A percentile compares a stretch with the other conserved stretches of the same genome.
Evolutionary conservation across 495 filamentous ascomycete genomes (phyloP).

Genomic region (Penicillium psychrofluorescens): DNA sequence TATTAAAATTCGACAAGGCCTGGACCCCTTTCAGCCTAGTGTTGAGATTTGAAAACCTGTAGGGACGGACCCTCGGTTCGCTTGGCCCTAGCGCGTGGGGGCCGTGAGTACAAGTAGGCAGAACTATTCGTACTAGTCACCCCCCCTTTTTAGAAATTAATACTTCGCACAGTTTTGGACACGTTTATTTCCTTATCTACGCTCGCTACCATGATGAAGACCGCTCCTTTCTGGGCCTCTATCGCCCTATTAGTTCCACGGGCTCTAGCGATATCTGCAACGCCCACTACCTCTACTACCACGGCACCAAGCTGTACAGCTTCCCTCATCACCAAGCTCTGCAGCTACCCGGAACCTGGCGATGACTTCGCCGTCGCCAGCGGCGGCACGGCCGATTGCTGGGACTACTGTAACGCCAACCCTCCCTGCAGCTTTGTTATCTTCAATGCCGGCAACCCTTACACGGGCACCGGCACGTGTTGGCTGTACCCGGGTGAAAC

Average conservation of each 20-base stretch:
- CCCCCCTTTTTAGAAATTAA: not conserved
- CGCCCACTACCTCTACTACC: slow-evolving; percentile 14
- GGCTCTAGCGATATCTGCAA: slow-evolving; percentile 14
- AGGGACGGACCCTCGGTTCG: no score
- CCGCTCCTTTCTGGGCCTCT: slow-evolving; percentile 16
- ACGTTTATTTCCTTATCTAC: slow-evolving; percentile 5
- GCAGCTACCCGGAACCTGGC: slow-evolving; percentile 14
- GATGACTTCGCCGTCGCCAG: slow-evolving; percentile 13
- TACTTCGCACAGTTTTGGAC: not conserved
- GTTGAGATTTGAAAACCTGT: no score
- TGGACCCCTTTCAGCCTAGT: not conserved
- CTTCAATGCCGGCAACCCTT: slow-evolving; percentile 16
- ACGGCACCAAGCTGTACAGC: slow-evolving; percentile 17
- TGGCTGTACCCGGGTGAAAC: slow-evolving; percentile 21
- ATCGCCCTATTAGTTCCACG: slow-evolving; percentile 13
- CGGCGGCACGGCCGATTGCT: slow-evolving; percentile 11
- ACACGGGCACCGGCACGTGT: slow-evolving; percentile 13
- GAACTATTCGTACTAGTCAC: slow-evolving; percentile 2
- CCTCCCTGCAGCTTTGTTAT: slow-evolving; percentile 21
- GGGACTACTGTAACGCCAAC: slow-evolving; percentile 22
- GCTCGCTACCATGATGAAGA: slow-evolving; percentile 20
- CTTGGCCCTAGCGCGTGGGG: no score
- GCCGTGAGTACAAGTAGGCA: slow-evolving; percentile 3
- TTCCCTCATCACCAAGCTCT: slow-evolving; percentile 16
- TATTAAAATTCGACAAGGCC: no score